These are phyloP conservation scores for Aspergillus intermedius DNA, from an alignment of 2,329 filamentous ascomycete genomes.

Conservation along the genomic window DNA sequence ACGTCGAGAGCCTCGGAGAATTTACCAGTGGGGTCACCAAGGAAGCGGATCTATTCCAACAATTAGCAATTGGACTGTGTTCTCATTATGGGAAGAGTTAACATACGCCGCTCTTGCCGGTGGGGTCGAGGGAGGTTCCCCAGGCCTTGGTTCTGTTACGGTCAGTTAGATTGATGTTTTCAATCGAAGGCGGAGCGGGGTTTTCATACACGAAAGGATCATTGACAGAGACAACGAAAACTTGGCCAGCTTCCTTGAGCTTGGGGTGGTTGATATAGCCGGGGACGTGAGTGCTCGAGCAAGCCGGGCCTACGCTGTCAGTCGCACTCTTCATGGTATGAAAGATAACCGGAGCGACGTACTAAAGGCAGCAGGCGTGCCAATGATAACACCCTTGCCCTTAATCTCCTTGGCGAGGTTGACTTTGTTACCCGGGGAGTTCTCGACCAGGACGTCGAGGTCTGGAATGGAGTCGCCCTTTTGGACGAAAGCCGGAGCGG, in stretches of 20 bases:
- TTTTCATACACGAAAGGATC: slow-evolving; percentile 79
- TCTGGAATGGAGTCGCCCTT: slow-evolving; percentile 73
- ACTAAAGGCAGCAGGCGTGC: slow-evolving; percentile 74
- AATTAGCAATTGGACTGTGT: background rate
- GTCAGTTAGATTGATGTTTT: background rate
- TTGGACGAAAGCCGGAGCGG: slow-evolving; percentile 51
- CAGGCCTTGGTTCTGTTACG: slow-evolving; percentile 75
- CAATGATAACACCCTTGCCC: slow-evolving; percentile 74
- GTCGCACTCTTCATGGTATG: background rate
- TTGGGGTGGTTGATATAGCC: slow-evolving; percentile 76
- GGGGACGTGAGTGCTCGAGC: slow-evolving; percentile 68
- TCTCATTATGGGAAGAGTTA: background rate
- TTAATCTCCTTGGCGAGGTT: slow-evolving; percentile 73
- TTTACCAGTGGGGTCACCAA: slow-evolving; percentile 70
- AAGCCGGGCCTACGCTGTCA: slow-evolving; percentile 46
- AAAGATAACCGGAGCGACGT: slow-evolving; percentile 19
- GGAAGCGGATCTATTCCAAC: slow-evolving; percentile 66
- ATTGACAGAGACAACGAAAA: slow-evolving; percentile 89
- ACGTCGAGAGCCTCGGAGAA: slow-evolving; percentile 83
- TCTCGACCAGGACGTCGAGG: slow-evolving; percentile 71
- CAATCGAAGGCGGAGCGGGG: background rate
- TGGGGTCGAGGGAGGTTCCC: slow-evolving; percentile 69
- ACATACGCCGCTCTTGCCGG: slow-evolving; percentile 67
- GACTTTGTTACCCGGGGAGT: slow-evolving; percentile 86
- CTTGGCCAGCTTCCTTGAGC: slow-evolving; percentile 70